Percentiles rank a stretch among this genome's conserved stretches.
Evolutionary conservation across 176 grass and related monocot species (phyloP).

Genomic region (Carex kokanica): DNA sequence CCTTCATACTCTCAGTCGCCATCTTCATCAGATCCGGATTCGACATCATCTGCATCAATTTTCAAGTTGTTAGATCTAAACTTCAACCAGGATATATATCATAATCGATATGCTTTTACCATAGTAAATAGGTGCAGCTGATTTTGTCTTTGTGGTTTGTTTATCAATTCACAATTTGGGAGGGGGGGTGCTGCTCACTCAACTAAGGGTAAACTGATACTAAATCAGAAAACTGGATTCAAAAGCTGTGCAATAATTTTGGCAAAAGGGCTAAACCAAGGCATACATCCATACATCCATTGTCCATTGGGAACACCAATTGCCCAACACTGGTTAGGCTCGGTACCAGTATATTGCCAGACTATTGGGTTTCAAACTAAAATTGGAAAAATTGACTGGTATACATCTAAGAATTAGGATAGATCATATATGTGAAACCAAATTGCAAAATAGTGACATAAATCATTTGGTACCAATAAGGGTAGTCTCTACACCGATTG

Average conservation of each 20-base stretch:
- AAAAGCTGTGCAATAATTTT: neutral
- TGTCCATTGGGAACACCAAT: neutral
- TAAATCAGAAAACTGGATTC: neutral
- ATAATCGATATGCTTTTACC: neutral
- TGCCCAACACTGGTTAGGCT: neutral
- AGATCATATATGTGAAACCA: neutral
- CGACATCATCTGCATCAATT: conserved; percentile 70
- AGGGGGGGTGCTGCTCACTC: neutral
- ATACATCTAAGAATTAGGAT: neutral
- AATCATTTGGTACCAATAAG: neutral
- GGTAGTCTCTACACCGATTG: neutral
- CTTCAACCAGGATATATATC: neutral
- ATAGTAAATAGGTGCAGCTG: neutral
- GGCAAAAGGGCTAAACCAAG: neutral
- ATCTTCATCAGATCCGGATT: conserved; percentile 78
- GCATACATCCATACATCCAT: neutral
- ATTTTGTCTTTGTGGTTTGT: neutral
- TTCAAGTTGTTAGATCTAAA: neutral
- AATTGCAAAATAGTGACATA: neutral
- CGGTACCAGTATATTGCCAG: neutral
- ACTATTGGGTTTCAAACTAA: neutral
- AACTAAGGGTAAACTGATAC: neutral
- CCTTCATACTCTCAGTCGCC: conserved; percentile 92
- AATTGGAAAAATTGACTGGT: neutral
- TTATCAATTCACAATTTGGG: neutral